Evolutionary conservation across 2,329 filamentous ascomycete species (phyloP).

Genomic region (Alternaria hordeiaustralica): DNA sequence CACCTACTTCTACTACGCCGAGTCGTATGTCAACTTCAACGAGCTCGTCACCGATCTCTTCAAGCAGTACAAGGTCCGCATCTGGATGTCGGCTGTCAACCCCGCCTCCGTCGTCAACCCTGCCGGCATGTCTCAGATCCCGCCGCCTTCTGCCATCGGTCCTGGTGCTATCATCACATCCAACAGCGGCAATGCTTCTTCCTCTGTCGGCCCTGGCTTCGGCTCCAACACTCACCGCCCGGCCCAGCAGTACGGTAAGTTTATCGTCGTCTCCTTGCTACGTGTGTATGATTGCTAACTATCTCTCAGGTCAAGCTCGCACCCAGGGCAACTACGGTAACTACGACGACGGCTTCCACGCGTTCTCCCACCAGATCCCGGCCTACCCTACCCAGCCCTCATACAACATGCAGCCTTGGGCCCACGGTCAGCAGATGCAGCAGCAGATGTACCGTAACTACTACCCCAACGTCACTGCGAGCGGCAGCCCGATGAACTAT

Average conservation of each 20-base stretch:
- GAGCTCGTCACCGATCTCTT: conserved; percentile 95
- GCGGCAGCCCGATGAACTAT: conserved; percentile 43
- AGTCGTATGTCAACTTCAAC: conserved; percentile 99
- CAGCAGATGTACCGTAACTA: conserved; percentile 30
- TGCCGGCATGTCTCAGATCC: conserved; percentile 40
- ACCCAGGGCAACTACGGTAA: conserved; percentile 24
- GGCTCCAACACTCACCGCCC: conserved; percentile 33
- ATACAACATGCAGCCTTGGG: conserved; percentile 37
- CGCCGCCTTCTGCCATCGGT: conserved; percentile 47
- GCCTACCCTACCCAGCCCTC: conserved; percentile 27
- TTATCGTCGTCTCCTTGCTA: background rate
- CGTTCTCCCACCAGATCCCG: conserved; percentile 43
- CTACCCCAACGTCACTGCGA: conserved; percentile 28
- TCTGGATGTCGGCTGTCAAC: conserved; percentile 99
- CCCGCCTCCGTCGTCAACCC: conserved; percentile 78
- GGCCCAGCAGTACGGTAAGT: conserved; percentile 39
- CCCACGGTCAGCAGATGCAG: conserved; percentile 29
- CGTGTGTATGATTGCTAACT: conserved; percentile 13
- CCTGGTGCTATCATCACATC: conserved; percentile 46
- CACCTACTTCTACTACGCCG: conserved; percentile 98
- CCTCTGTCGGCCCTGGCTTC: conserved; percentile 43
- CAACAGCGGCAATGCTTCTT: conserved; percentile 22
- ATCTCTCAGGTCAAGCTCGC: conserved; percentile 21
- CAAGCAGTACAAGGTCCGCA: conserved; percentile 98
- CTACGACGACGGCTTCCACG: conserved; percentile 36